A percentile compares a stretch with the other conserved stretches of the same genome.
Conservation (phyloP, 2,329 filamentous ascomycete genomes). For the Arthroderma sp. region DNA sequence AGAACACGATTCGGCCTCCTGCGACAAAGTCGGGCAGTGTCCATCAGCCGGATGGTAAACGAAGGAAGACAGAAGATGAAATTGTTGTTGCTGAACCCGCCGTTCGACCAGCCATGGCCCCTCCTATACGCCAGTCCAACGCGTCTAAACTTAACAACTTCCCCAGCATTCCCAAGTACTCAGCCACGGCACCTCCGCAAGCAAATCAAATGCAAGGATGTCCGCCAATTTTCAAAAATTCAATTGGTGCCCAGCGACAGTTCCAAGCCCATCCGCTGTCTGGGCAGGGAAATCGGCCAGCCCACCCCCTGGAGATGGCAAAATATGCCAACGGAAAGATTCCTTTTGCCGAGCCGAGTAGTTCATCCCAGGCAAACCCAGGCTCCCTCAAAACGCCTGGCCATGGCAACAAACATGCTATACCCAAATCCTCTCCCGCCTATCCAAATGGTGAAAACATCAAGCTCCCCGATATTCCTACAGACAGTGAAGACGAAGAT, state of each 20-base stretch:
- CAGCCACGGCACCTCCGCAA: conserved; percentile 19
- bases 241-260: conserved; percentile 30
- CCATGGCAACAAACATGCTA: conserved; percentile 31
- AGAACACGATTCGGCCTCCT: conserved; percentile 39
- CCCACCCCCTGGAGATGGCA: conserved; percentile 69
- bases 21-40: conserved; percentile 33
- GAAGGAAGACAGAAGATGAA: conserved; percentile 64
- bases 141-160: conserved; percentile 51
- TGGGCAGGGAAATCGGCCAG: conserved; percentile 47
- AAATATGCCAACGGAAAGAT: conserved; percentile 81
- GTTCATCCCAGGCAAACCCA: conserved; percentile 24
- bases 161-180: conserved; percentile 27
- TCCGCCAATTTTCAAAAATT: conserved; percentile 21
- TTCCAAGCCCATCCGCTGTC: conserved; percentile 36
- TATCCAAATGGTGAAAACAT: conserved; percentile 85
- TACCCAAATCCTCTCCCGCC: conserved; percentile 58
- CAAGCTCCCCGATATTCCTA: conserved; percentile 86
- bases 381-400: background rate
- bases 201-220: conserved; percentile 40
- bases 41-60: conserved; percentile 65
- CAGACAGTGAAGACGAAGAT: conserved; percentile 83
- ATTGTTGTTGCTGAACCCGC: conserved; percentile 50
- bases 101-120: conserved; percentile 59
- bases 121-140: conserved; percentile 71
- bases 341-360: conserved; percentile 65